These are phyloP conservation scores for Mycocentrospora acerina DNA, from an alignment of 2,329 filamentous ascomycete species.

Conservation along the genomic window DNA sequence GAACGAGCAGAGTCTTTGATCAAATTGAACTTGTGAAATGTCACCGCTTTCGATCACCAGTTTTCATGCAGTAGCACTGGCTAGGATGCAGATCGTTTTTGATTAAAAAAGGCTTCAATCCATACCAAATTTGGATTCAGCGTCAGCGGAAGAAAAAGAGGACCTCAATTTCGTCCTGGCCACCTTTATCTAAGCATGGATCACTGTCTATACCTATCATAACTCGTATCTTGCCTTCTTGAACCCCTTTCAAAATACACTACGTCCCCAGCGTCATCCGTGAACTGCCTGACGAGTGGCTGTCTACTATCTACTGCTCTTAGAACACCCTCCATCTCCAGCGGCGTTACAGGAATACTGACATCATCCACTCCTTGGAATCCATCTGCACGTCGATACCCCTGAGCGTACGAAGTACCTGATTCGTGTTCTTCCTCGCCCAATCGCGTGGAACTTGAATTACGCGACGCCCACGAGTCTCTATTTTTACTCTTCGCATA, in stretches of 20 bases:
- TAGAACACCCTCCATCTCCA: constrained; percentile 24
- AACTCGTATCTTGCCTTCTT: constrained; percentile 2
- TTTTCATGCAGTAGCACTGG: no score
- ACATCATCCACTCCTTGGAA: constrained; percentile 23
- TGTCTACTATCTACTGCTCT: constrained; percentile 15
- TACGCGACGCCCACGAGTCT: constrained; percentile 13
- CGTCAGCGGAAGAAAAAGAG: no score
- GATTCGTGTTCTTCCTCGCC: constrained; percentile 20
- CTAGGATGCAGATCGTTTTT: no score
- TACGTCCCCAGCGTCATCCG: constrained; percentile 13
- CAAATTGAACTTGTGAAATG: no score
- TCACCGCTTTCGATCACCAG: no score
- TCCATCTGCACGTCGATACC: constrained; percentile 25
- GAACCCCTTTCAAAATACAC: constrained; percentile 7
- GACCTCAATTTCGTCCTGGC: no score
- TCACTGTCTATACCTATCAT: constrained; percentile 3
- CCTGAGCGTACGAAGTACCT: constrained; percentile 27
- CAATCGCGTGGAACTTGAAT: constrained; percentile 24
- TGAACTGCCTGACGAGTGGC: constrained; percentile 20
- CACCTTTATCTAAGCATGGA: no score
- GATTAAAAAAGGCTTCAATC: no score
- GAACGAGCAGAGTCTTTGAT: no score
- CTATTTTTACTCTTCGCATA: constrained; percentile 8
- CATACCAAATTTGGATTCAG: no score
- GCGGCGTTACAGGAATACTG: constrained; percentile 22